These are phyloP conservation scores for Botrytis tulipae DNA, from an alignment of 2,329 filamentous ascomycete genomes.

Conservation along the genomic window DNA sequence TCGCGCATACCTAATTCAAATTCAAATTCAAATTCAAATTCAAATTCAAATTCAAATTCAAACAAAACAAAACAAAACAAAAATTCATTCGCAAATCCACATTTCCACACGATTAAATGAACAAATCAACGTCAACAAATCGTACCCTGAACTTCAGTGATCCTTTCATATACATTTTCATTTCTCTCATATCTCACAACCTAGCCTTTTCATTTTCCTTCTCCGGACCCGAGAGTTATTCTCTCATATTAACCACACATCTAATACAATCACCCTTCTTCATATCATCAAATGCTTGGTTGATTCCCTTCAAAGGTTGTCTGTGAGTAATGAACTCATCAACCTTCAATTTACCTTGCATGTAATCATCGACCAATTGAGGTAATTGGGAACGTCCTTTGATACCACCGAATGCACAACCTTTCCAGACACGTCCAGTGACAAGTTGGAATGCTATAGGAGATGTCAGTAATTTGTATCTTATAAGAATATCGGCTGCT, in stretches of 20 bases:
- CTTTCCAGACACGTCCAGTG: slow-evolving; percentile 96
- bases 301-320: slow-evolving; percentile 78
- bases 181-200: neutral
- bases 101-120: neutral
- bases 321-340: slow-evolving; percentile 99
- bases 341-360: slow-evolving; percentile 87
- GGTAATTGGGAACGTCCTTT: slow-evolving; percentile 94
- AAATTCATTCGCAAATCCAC: neutral
- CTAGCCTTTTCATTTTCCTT: neutral
- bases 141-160: neutral
- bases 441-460: slow-evolving; percentile 89
- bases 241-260: slow-evolving; percentile 72
- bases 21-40: neutral
- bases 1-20: neutral
- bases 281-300: slow-evolving; percentile 89
- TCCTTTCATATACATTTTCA: slow-evolving; percentile 4
- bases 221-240: slow-evolving; percentile 10
- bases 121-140: neutral
- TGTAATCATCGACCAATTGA: slow-evolving; percentile 83
- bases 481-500: neutral
- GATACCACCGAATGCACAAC: slow-evolving; percentile 96
- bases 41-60: neutral
- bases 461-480: slow-evolving; percentile 1
- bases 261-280: slow-evolving; percentile 96
- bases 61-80: too few species aligned